Evolutionary conservation across 495 filamentous ascomycete species (phyloP), one percentile per base, ranked within the genome.

Genomic region (Hypoxylon subgilvum): DNA sequence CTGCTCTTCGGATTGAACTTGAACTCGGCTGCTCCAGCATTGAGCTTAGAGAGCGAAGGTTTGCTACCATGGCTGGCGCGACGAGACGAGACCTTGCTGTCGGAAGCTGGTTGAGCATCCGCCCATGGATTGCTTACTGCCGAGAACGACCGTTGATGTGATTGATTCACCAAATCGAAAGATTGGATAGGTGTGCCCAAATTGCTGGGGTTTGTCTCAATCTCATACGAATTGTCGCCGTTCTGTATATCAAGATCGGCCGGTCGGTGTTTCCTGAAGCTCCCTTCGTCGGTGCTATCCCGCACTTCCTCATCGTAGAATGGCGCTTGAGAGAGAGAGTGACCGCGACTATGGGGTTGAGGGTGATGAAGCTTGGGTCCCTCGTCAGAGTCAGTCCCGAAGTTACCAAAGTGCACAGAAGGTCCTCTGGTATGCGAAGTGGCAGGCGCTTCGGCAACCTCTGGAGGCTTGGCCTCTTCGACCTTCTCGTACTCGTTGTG

Each of bases 21-120:
- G 71, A 97, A 97, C 63, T 92, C 91, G 42, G 88, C 87, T 0
- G 94, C 93, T 48, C 84, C 86, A 31, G 92, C 90, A 58, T 98
- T 97, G 39, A 96, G 76, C 52, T 85, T 90, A 0, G 90, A 92
- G 14, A 83, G 75, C 2, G 88, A 91, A 21, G 84, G 73, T 67
- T 86, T 87, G 51, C 86, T 84, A 30, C 73, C 77, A 66, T 88
- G 87, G 57, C 74, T 80, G 38, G 61, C 56, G 42, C 55, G 76
- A 19, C 70, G 64, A 1, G 63, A 69, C 43, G 48, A 52, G 5
- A 65, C 42, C 34, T 73, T 74, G 52, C 71, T 74, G 6, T 72
- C 61, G 44, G 67, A 56, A 5, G 57, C 34, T 9, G 66, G 67
- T 25, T 77, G 73, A 17, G 70, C 63, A 49, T 81, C 75, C 7